Evolutionary conservation across 2,329 filamentous ascomycete species (phyloP), one percentile per base, ranked within the genome.

Genomic region (Ceratocystis diversiconidia): DNA sequence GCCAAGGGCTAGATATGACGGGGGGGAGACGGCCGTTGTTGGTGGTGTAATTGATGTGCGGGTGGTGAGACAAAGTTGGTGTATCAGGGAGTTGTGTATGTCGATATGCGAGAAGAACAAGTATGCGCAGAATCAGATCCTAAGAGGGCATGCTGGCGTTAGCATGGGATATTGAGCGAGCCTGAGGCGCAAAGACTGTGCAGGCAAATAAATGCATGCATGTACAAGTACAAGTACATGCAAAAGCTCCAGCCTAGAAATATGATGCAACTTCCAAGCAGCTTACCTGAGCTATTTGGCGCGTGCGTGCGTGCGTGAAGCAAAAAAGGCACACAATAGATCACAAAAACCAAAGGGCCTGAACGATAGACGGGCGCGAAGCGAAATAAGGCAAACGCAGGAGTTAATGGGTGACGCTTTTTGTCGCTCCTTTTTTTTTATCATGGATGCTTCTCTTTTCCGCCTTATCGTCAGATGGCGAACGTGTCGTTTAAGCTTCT

Each of bases 401-500:
- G 17, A 57, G 28, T 30, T 12, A 32, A 57, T 22, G 25, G 12
- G 52, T 17, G 25, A n/a, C 25, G 28, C 52, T 57, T 32, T 57
- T 25, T 57, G 5, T 7, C 25, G 5, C 32, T 57, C 50, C 25
- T n/a, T 57, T 32, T 57, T 19, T 2, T 22, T n/a, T 57, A 57
- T 57, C 28, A 30, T 30, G 52, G n/a, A 30, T 19, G 52, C 17
- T 32, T 32, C 30, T 36, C 32, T 36, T 10, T 36, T 12, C 32
- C 32, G 52, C 52, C 52, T 57, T 64, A 36, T 57, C n/a, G 32
- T 55, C 36, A 48, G 44, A 65, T 60, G 62, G 52, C 57, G 65
- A 66, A 66, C 65, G 65, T 66, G 65, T 66, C 65, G 65, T 66
- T 57, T 66, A 66, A 66, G 59, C 32, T 61, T 57, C 63, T 25